Conservation (phyloP, 352 stramenopile species). For the Phytophthora brassicae region DNA sequence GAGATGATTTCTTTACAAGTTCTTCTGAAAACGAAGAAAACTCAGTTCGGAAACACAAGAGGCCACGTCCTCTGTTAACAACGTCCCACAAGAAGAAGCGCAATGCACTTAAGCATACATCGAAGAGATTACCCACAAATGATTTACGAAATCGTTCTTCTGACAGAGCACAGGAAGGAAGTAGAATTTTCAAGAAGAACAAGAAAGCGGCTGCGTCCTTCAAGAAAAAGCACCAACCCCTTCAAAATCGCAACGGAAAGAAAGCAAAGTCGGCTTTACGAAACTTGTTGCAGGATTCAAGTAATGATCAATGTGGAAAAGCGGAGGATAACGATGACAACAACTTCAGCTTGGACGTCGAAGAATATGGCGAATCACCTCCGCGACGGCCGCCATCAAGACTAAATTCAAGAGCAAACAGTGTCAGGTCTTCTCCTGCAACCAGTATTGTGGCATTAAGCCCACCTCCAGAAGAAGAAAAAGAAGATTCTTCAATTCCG, state of each 20-base stretch:
- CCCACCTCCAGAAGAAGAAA: conserved; percentile 10
- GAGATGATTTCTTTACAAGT: background rate
- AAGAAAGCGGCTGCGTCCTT: background rate
- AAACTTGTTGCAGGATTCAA: conserved; percentile 7
- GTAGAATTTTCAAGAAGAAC: too few relatives aligned
- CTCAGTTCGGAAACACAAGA: background rate
- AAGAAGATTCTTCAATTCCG: background rate
- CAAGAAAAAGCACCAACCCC: background rate
- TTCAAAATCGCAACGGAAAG: conserved; percentile 5
- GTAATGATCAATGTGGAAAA: conserved; percentile 1
- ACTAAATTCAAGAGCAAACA: conserved; percentile 18
- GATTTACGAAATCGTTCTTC: too few relatives aligned
- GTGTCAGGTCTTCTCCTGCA: conserved; percentile 17
- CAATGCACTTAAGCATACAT: conserved; percentile 8
- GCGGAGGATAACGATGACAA: conserved; percentile 24
- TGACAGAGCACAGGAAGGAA: too few relatives aligned
- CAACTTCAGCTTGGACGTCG: conserved; percentile 27
- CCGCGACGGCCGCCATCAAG: conserved; percentile 29
- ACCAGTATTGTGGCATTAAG: conserved; percentile 14
- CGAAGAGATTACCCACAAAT: conserved; percentile 1
- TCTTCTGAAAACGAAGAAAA: conserved; percentile 1
- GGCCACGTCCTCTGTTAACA: conserved; percentile 27
- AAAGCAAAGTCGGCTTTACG: conserved; percentile 20
- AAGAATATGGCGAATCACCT: conserved; percentile 26
- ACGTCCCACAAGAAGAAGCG: conserved; percentile 24